Conservation (phyloP, 2,329 filamentous ascomycete species). For the Colletotrichum tabaci region DNA sequence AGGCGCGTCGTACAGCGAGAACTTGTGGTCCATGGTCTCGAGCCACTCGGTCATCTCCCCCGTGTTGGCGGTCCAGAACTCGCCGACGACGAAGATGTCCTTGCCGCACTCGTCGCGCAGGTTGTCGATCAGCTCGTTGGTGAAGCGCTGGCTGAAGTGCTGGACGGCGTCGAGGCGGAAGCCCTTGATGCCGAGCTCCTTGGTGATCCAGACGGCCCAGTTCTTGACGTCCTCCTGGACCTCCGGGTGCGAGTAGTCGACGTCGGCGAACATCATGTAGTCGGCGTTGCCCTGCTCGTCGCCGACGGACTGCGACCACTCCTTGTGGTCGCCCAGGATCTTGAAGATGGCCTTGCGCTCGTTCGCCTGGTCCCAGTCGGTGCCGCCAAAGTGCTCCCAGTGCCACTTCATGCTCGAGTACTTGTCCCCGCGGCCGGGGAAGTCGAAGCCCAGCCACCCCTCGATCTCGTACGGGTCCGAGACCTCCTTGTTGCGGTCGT, state of each 20-base stretch:
- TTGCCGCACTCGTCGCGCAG: slow-evolving; percentile 61
- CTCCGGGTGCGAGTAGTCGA: slow-evolving; percentile 75
- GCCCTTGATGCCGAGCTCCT: slow-evolving; percentile 72
- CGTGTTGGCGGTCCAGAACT: slow-evolving; percentile 55
- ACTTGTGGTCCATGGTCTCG: slow-evolving; percentile 67
- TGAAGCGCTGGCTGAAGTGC: slow-evolving; percentile 77
- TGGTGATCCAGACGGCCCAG: slow-evolving; percentile 78
- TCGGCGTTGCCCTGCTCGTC: slow-evolving; percentile 76
- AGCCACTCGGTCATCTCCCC: slow-evolving; percentile 50
- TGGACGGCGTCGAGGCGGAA: slow-evolving; percentile 81
- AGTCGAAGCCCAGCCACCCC: slow-evolving; percentile 79
- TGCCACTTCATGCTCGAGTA: slow-evolving; percentile 77
- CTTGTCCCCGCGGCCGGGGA: slow-evolving; percentile 71
- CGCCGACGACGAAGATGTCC: slow-evolving; percentile 54
- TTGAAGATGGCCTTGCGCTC: slow-evolving; percentile 76
- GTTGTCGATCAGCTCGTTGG: slow-evolving; percentile 71
- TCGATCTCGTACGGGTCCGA: slow-evolving; percentile 74
- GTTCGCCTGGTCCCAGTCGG: slow-evolving; percentile 73
- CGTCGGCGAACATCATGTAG: slow-evolving; percentile 80
- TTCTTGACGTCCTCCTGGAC: slow-evolving; percentile 74
- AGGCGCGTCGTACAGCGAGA: slow-evolving; percentile 76
- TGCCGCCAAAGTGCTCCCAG: slow-evolving; percentile 79
- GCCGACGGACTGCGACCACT: slow-evolving; percentile 74
- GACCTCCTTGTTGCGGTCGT: slow-evolving; percentile 70
- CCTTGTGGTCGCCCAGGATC: slow-evolving; percentile 73